Percentiles rank a stretch among this genome's conserved stretches.
phyloP scores from a whole-genome alignment of 1,284 basidiomycete genomes.

The Cutaneotrichosporon sp. region DNA sequence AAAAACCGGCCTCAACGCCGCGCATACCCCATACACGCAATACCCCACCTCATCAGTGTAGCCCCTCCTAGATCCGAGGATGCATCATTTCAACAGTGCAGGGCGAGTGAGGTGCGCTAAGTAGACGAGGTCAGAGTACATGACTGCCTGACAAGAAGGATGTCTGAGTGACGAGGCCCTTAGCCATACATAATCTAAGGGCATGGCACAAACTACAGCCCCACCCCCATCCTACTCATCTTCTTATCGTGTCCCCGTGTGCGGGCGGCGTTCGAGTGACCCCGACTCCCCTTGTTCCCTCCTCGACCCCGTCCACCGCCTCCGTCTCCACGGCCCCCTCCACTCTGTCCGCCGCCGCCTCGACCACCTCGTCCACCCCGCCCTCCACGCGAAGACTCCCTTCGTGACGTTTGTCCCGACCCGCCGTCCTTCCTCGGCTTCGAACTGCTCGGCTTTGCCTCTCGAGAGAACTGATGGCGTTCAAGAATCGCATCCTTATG shows the following conservation, averaged over 20 bases:
- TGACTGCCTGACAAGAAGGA: no score
- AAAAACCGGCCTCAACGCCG: conserved; percentile 12
- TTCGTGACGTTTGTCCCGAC: no score
- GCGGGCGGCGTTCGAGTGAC: conserved; percentile 47
- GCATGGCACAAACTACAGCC: neutral
- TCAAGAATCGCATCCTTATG: conserved; percentile 47
- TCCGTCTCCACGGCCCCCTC: conserved; percentile 29
- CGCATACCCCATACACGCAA: conserved; percentile 3
- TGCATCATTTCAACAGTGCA: conserved; percentile 25
- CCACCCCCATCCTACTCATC: conserved; percentile 44
- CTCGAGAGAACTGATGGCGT: conserved; percentile 28
- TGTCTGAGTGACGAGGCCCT: no score
- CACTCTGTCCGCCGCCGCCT: conserved; percentile 19
- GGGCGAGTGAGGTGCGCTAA: neutral
- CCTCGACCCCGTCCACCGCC: conserved; percentile 31
- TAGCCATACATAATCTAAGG: no score
- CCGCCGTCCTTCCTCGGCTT: neutral
- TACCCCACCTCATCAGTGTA: neutral
- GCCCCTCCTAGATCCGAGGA: neutral
- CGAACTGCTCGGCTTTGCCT: neutral
- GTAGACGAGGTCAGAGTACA: neutral
- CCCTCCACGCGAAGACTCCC: conserved; percentile 4
- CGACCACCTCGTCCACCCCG: conserved; percentile 17
- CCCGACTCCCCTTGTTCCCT: conserved; percentile 41
- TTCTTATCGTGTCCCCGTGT: conserved; percentile 48